Conservation (phyloP, 2,329 filamentous ascomycete genomes). For the Madurella mycetomatis region DNA sequence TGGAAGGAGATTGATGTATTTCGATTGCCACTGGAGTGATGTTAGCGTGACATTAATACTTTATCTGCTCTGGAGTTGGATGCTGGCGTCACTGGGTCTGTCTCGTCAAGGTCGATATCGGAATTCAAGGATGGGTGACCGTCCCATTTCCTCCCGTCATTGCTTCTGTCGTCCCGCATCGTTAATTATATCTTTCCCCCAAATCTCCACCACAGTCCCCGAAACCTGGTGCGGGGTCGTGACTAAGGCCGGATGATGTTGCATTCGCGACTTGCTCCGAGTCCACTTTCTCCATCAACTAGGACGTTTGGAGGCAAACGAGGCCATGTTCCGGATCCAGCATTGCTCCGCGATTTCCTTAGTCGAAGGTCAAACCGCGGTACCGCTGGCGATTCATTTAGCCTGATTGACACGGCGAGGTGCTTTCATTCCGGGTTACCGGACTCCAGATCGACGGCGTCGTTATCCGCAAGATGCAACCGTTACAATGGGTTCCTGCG, state of each 20-base stretch:
- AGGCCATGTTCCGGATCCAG: conserved; percentile 6
- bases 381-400: conserved; percentile 16
- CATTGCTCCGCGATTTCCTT: neutral
- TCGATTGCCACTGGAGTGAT: neutral
- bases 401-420: conserved; percentile 17
- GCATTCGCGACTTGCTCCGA: conserved; percentile 9
- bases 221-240: conserved; percentile 16
- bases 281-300: conserved; percentile 12
- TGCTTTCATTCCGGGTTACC: conserved; percentile 17
- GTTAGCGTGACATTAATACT: neutral
- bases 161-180: neutral
- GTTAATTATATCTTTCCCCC: neutral
- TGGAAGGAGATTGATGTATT: neutral
- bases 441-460: conserved; percentile 1
- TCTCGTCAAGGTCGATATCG: neutral
- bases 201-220: conserved; percentile 2
- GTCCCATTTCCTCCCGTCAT: too few relatives aligned
- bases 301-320: conserved; percentile 13
- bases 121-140: too few relatives aligned
- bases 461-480: conserved; percentile 3
- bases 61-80: too few relatives aligned
- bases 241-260: conserved; percentile 6
- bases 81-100: neutral
- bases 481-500: conserved; percentile 17
- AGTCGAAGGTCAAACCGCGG: conserved; percentile 5